phyloP scores from a whole-genome alignment of 1,284 basidiomycete genomes.

The Boletellus deceptivus region DNA sequence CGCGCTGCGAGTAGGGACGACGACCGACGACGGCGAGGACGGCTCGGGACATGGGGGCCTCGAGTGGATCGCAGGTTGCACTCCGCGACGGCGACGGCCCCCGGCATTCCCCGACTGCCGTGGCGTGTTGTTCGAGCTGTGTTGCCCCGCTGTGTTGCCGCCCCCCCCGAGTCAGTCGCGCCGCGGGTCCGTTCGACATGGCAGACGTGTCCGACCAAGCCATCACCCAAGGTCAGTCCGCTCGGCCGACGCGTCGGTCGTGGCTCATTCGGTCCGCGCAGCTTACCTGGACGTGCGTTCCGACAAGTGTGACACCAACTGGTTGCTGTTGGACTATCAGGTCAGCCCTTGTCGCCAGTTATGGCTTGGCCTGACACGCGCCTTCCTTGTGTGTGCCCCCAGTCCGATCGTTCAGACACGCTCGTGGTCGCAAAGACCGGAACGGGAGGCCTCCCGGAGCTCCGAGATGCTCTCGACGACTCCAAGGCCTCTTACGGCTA shows the following conservation, averaged over 20 bases:
- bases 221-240: conserved; percentile 71
- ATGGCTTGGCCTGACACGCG: conserved; percentile 11
- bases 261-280: conserved; percentile 36
- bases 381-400: conserved; percentile 14
- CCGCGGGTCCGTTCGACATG: conserved; percentile 48
- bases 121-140: background rate
- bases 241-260: conserved; percentile 1
- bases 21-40: conserved; percentile 12
- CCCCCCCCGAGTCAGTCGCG: too few relatives aligned
- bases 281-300: conserved; percentile 84
- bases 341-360: conserved; percentile 37
- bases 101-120: conserved; percentile 27
- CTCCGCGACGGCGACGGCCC: conserved; percentile 21
- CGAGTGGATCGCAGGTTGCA: conserved; percentile 6
- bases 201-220: conserved; percentile 79
- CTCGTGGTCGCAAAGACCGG: conserved; percentile 76
- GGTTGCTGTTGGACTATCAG: conserved; percentile 86
- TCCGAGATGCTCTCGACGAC: conserved; percentile 72
- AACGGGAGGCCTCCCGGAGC: conserved; percentile 73
- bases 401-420: conserved; percentile 83
- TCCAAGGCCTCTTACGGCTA: conserved; percentile 81
- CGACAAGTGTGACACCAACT: conserved; percentile 81
- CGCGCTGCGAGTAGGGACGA: conserved; percentile 28
- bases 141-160: too few relatives aligned
- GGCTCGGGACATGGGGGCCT: conserved; percentile 9